Evolutionary conservation across 108 stramenopile species (phyloP).

Genomic region (Craspedostauros australis): DNA sequence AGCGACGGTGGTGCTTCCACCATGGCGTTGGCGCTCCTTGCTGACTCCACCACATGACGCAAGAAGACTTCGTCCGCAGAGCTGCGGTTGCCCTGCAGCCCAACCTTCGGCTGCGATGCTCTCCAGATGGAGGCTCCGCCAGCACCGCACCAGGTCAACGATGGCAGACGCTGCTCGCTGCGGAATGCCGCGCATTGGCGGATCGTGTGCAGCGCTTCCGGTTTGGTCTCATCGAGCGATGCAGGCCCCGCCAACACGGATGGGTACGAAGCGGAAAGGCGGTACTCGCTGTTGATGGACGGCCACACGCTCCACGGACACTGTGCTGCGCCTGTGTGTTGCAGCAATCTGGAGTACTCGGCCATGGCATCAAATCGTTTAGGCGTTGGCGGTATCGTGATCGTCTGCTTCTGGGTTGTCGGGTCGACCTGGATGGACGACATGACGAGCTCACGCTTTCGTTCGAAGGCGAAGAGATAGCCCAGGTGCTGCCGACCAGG

Average conservation of each 20-base stretch:
- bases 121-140: conserved; percentile 89
- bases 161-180: conserved; percentile 80
- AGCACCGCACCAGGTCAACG: conserved; percentile 82
- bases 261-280: conserved; percentile 84
- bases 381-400: conserved; percentile 45
- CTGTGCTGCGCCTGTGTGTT: conserved; percentile 16
- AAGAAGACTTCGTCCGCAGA: conserved; percentile 80
- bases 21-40: conserved; percentile 54
- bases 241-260: conserved; percentile 81
- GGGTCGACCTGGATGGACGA: conserved; percentile 26
- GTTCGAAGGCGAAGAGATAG: conserved; percentile 89
- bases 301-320: conserved; percentile 55
- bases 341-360: conserved; percentile 55
- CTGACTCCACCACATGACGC: conserved; percentile 64
- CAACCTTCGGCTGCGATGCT: conserved; percentile 94
- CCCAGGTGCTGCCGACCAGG: conserved; percentile 81
- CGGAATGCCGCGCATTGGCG: conserved; percentile 82
- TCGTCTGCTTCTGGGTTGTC: conserved; percentile 20
- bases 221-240: conserved; percentile 44
- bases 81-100: conserved; percentile 86
- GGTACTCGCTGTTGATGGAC: conserved; percentile 62
- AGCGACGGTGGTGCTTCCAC: conserved; percentile 17
- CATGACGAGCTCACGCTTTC: conserved; percentile 67
- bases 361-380: conserved; percentile 61
- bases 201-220: conserved; percentile 43